A percentile compares a stretch with the other conserved stretches of the same genome.
phyloP scores from a whole-genome alignment of 345 rosid genomes.

The Aurinia saxatilis region DNA sequence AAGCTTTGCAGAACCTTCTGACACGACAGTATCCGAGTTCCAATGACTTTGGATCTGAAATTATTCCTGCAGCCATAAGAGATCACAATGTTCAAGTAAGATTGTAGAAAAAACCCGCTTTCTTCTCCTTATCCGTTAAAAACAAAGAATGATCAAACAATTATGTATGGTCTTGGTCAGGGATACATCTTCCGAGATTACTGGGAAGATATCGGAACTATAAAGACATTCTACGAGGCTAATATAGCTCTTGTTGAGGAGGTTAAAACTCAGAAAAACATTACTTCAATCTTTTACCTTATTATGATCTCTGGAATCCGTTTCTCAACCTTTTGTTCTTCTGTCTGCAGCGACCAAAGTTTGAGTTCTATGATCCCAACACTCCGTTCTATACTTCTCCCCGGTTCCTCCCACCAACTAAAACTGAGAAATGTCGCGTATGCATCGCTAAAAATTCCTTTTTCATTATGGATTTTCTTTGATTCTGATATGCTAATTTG shows the following conservation, averaged over 20 bases:
- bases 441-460: neutral
- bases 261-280: no score
- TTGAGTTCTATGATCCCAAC: slow-evolving; percentile 78
- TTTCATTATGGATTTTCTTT: neutral
- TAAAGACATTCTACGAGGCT: slow-evolving; percentile 81
- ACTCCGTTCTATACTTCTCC: slow-evolving; percentile 95
- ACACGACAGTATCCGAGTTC: slow-evolving; percentile 69
- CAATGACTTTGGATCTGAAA: slow-evolving; percentile 92
- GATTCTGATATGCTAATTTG: neutral
- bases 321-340: neutral
- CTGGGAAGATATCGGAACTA: slow-evolving; percentile 97
- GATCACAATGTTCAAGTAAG: slow-evolving; percentile 80
- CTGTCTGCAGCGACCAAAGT: slow-evolving; percentile 54
- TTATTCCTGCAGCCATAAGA: slow-evolving; percentile 81
- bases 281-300: no score
- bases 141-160: no score
- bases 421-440: slow-evolving; percentile 78
- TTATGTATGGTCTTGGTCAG: no score
- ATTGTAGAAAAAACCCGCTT: no score
- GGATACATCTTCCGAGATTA: slow-evolving; percentile 79
- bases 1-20: slow-evolving; percentile 58
- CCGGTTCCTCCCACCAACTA: slow-evolving; percentile 79
- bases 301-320: no score
- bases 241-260: slow-evolving; percentile 88
- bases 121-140: no score